Evolutionary conservation across 495 filamentous ascomycete species (phyloP), one percentile per base, ranked within the genome.

Genomic region (Pseudotulostoma volvatum): DNA sequence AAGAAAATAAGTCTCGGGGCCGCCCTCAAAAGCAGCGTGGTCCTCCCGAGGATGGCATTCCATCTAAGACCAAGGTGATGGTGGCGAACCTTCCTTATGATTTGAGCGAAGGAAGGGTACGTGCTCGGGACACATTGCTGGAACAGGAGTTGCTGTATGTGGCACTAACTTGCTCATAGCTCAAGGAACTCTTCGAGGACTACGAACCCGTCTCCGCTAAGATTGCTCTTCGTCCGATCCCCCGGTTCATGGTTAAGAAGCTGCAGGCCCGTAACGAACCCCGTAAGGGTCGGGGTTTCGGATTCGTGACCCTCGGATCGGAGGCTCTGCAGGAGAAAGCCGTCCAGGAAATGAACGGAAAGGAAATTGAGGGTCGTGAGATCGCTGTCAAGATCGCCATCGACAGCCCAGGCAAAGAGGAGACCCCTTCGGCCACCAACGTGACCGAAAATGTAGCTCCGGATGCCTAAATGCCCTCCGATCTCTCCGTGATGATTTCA

Each of bases 191-290:
- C 55, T 97, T 97, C 66, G 62, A 64, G 41, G 83, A 72, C 37
- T 97, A 95, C 68, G 63, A 80, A 50, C 92, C 90, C 9, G 73
- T 80, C 39, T 87, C 83, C 31, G 90, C 90, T 58, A 97, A 96
- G 73, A 94, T 97, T 54, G 90, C 90, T 44, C 82, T 97, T 45
- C 87, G 90, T 34, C 90, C 90, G 30, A 97, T 97, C 50, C 92
- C 92, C 37, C 88, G 86, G 47, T 97, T 94, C 75, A 97, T 97
- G 90, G 87, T 97, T 65, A 92, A 92, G 76, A 97, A 96, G 71
- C 84, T 97, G 39, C 88, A 92, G 66, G 84, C 84, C 46, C 88
- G 90, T 51, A 86, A 86, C 47, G 90, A 97, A 68, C 81, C 88
- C 44, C 92, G 90, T 71, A 97, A 97, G 80, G 93, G 92, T 38